phyloP scores from a whole-genome alignment of 306 rosid species.

The Malus orientalis region DNA sequence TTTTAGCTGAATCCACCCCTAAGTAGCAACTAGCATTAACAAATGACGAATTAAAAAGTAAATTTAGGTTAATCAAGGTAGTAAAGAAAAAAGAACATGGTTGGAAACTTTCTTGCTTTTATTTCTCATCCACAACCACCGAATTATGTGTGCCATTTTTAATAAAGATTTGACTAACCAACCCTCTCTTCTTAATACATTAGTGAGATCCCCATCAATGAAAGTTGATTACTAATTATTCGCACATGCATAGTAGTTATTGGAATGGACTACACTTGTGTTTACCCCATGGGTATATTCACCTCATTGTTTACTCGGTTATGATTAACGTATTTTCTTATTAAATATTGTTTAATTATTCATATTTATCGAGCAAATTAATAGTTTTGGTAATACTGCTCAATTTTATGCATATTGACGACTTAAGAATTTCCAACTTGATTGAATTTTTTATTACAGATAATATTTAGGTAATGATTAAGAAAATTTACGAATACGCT shows the following conservation, averaged over 20 bases:
- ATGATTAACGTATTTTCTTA: not conserved
- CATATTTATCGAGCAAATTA: not conserved
- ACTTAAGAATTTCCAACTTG: not conserved
- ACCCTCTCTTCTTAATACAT: not conserved
- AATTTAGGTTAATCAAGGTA: conserved; percentile 2
- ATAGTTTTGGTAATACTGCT: no score
- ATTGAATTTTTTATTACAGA: no score
- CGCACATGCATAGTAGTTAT: not conserved
- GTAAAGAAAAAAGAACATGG: conserved; percentile 21
- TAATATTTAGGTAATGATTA: no score
- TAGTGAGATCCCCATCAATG: conserved; percentile 2
- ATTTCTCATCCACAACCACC: conserved; percentile 34
- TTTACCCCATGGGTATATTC: not conserved
- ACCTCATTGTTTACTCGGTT: not conserved
- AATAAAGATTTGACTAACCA: conserved; percentile 7
- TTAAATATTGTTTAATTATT: no score
- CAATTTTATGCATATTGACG: not conserved
- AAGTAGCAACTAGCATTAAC: no score
- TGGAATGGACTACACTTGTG: not conserved
- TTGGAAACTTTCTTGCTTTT: conserved; percentile 31
- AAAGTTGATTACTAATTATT: not conserved
- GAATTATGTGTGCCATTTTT: not conserved
- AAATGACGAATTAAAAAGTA: not conserved
- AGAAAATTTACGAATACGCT: no score
- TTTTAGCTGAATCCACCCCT: no score